Evolutionary conservation across 345 rosid genomes (phyloP).

Genomic region (Garcia nutans): DNA sequence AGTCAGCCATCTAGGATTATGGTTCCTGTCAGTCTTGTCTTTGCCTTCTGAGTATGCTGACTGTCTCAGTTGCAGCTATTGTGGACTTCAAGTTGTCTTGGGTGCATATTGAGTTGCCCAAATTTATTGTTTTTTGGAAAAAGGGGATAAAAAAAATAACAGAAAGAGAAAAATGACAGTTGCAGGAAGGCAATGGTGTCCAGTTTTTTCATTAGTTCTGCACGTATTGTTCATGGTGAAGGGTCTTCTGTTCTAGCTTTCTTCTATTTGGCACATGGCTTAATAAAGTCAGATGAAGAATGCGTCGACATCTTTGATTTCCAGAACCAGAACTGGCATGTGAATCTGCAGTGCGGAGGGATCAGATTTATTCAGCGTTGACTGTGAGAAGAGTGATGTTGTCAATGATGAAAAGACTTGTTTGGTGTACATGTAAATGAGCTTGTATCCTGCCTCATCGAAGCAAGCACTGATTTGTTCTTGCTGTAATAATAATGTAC

Average conservation of each 20-base stretch:
- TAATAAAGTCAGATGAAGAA: not conserved
- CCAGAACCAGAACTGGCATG: conserved; percentile 6
- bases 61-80: conserved; percentile 7
- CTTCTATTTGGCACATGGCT: not conserved
- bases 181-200: not conserved
- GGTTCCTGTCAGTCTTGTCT: conserved; percentile 11
- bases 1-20: conserved; percentile 10
- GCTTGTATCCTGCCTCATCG: not conserved
- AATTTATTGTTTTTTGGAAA: conserved; percentile 9
- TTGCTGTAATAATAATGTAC: not conserved
- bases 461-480: conserved; percentile 2
- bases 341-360: not conserved
- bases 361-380: not conserved
- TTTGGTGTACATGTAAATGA: conserved; percentile 5
- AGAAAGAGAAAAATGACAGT: not conserved
- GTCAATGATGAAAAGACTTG: not conserved
- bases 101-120: not conserved
- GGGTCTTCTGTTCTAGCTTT: not conserved
- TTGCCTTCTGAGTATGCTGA: conserved; percentile 12
- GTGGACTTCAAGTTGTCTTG: conserved; percentile 12
- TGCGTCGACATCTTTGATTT: not conserved
- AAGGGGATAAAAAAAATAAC: not conserved
- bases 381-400: not conserved
- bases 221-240: not conserved
- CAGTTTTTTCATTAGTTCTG: not conserved